Conservation (phyloP, 2,329 filamentous ascomycete species). For the Thelonectria rubi region DNA sequence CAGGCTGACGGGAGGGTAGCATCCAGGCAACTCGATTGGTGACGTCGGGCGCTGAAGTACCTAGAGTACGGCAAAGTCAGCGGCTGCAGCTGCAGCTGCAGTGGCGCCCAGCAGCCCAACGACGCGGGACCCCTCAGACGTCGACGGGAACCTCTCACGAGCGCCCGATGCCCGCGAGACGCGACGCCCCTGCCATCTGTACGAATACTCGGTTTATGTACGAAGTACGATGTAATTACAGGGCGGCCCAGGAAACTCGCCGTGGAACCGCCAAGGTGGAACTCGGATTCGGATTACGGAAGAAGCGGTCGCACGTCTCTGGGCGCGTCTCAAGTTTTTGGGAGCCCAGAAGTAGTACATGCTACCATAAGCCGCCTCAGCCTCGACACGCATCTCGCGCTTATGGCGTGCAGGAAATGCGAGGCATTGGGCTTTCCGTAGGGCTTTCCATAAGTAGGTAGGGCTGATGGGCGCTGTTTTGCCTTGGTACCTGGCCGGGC, state of each 20-base stretch:
- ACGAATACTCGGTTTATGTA: neutral
- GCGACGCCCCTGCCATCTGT: neutral
- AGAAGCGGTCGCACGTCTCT: neutral
- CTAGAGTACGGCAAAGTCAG: too few species aligned
- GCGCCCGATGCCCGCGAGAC: neutral
- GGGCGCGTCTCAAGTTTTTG: neutral
- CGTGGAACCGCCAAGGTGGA: neutral
- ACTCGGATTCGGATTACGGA: neutral
- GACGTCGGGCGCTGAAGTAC: constrained; percentile 4
- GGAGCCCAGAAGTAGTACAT: too few species aligned
- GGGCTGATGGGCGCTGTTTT: neutral
- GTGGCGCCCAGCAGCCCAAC: neutral
- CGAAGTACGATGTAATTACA: neutral
- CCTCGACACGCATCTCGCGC: neutral
- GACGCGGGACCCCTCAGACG: too few species aligned
- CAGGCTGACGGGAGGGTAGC: neutral
- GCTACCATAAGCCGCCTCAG: neutral
- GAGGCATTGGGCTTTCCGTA: neutral
- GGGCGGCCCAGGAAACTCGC: neutral
- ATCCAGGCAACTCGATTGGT: neutral
- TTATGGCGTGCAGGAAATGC: neutral
- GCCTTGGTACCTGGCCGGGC: neutral
- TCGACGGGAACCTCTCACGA: neutral
- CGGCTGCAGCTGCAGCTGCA: neutral
- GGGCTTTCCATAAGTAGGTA: constrained; percentile 3